phyloP scores from a whole-genome alignment of 805 yeast species.

The Hanseniaspora clermontiae region DNA sequence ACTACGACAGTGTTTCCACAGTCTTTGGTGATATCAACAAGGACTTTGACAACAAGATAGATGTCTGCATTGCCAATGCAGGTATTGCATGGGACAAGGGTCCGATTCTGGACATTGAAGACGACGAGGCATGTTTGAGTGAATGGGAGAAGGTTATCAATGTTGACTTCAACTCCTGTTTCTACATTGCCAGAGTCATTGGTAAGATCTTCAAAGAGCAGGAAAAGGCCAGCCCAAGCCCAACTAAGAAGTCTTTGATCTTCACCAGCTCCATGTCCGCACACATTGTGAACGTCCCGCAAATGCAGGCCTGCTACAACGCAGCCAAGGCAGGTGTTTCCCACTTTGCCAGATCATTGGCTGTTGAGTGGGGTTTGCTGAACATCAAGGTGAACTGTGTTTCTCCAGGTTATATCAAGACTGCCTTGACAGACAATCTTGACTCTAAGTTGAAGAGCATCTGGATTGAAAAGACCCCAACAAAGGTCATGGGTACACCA shows the following conservation, averaged over 20 bases:
- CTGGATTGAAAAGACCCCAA: conserved; percentile 46
- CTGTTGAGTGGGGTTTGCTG: conserved; percentile 80
- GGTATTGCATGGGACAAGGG: conserved; percentile 76
- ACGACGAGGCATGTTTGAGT: conserved; percentile 29
- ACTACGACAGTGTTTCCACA: conserved; percentile 21
- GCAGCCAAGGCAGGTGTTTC: conserved; percentile 76
- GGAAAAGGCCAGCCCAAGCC: conserved; percentile 27
- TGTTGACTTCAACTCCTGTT: conserved; percentile 68
- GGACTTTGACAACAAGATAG: conserved; percentile 64
- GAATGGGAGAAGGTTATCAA: conserved; percentile 64
- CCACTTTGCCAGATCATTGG: conserved; percentile 64
- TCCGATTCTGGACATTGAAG: conserved; percentile 35
- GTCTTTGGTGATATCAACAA: conserved; percentile 31
- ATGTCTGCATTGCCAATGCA: conserved; percentile 79
- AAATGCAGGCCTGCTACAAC: conserved; percentile 73
- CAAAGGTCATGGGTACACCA: conserved; percentile 65
- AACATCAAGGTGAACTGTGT: conserved; percentile 67
- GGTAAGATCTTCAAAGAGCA: conserved; percentile 64
- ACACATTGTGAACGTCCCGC: conserved; percentile 76
- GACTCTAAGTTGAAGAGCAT: conserved; percentile 34
- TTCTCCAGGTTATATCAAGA: conserved; percentile 76
- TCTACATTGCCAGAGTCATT: conserved; percentile 61
- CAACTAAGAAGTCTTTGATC: conserved; percentile 51
- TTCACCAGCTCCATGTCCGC: conserved; percentile 86
- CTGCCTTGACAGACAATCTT: conserved; percentile 46